Conservation (phyloP, 169 alveolate species). For the Eimeria necatrix region DNA sequence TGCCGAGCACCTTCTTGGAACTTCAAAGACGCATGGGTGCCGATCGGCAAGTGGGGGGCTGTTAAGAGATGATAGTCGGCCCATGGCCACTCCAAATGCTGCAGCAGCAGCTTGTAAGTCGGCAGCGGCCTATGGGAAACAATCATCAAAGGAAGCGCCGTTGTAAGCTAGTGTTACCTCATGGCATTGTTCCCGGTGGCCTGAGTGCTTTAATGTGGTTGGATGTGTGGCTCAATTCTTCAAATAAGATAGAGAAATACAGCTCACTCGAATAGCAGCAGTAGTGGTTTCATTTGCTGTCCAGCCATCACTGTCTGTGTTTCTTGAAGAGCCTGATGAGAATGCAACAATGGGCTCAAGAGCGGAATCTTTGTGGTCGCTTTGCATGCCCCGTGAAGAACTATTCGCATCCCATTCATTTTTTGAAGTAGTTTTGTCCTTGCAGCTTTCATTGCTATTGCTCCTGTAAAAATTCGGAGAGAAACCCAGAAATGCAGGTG, state of each 20-base stretch:
- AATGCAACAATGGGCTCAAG: background rate
- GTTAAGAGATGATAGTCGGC: slow-evolving; percentile 31
- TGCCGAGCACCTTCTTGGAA: background rate
- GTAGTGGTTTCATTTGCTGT: background rate
- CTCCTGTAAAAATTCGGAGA: background rate
- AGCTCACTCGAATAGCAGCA: slow-evolving; percentile 33
- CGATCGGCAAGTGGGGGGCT: background rate
- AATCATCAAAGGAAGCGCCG: too few species aligned
- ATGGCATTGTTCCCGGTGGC: too few species aligned
- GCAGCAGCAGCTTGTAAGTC: slow-evolving; percentile 69
- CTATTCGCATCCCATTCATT: background rate
- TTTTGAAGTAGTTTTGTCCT: background rate
- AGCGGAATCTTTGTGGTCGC: background rate
- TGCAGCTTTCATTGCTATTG: background rate
- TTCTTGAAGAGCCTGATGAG: background rate
- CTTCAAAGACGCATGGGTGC: background rate
- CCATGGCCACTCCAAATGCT: slow-evolving; percentile 63
- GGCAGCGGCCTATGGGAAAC: slow-evolving; percentile 51
- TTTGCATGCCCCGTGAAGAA: background rate
- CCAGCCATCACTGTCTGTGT: background rate
- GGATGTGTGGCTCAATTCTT: too few species aligned
- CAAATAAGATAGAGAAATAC: background rate
- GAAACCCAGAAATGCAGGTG: background rate
- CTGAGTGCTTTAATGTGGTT: too few species aligned
- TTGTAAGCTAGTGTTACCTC: background rate